These are phyloP conservation scores for Phytophthora vignae DNA, from an alignment of 352 stramenopile species.

Conservation along the genomic window DNA sequence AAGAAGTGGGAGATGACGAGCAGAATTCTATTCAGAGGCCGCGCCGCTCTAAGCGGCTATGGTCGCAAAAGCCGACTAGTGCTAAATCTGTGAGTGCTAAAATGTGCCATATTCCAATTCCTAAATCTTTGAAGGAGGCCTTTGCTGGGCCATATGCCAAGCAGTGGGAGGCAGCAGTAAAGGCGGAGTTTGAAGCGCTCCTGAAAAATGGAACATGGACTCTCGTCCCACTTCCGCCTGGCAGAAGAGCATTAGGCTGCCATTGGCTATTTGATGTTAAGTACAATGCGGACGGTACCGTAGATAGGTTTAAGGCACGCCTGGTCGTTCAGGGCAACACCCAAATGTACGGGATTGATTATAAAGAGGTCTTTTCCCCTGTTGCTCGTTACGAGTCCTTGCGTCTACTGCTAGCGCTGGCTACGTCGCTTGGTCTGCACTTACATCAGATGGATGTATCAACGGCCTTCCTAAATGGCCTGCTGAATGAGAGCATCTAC, in stretches of 20 bases:
- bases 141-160: neutral
- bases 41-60: neutral
- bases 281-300: neutral
- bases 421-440: neutral
- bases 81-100: too few relatives aligned
- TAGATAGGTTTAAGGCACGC: neutral
- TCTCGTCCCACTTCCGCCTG: neutral
- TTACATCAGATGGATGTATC: neutral
- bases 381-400: slow-evolving; percentile 14
- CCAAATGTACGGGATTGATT: slow-evolving; percentile 22
- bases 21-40: neutral
- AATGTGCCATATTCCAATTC: neutral
- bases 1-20: too few relatives aligned
- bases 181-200: neutral
- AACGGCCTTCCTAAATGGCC: slow-evolving; percentile 16
- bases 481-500: slow-evolving; percentile 13
- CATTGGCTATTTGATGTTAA: slow-evolving; percentile 23
- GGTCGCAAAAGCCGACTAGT: neutral
- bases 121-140: neutral
- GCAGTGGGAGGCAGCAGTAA: neutral
- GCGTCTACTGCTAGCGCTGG: neutral
- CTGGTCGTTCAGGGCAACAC: slow-evolving; percentile 1
- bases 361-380: slow-evolving; percentile 10
- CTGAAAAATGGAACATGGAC: neutral
- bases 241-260: slow-evolving; percentile 5